Percentiles rank a stretch among this genome's conserved stretches.
Conservation (phyloP, 352 stramenopile species). For the Peronospora destructor region DNA sequence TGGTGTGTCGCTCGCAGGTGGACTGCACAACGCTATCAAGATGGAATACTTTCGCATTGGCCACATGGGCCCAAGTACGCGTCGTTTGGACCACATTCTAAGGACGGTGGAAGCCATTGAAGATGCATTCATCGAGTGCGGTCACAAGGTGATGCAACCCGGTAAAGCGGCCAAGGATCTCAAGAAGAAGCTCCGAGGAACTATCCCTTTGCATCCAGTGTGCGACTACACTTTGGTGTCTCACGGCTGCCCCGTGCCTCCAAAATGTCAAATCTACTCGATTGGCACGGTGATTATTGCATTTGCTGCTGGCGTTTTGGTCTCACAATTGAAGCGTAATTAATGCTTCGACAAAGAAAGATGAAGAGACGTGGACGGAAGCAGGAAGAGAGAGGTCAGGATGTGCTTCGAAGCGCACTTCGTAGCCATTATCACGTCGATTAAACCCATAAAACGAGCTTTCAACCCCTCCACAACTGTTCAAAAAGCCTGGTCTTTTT, state of each 20-base stretch:
- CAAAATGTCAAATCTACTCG: slow-evolving; percentile 65
- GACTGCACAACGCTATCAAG: slow-evolving; percentile 77
- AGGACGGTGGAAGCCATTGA: slow-evolving; percentile 72
- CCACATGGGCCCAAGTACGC: slow-evolving; percentile 76
- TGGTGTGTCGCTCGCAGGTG: slow-evolving; percentile 65
- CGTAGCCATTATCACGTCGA: no score
- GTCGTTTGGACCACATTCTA: slow-evolving; percentile 64
- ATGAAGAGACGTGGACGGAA: not conserved
- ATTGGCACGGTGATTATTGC: slow-evolving; percentile 49
- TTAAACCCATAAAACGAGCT: no score
- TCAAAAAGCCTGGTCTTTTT: not conserved
- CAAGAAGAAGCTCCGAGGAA: slow-evolving; percentile 45
- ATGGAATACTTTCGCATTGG: slow-evolving; percentile 82
- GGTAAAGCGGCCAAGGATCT: slow-evolving; percentile 47
- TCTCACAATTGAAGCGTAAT: slow-evolving; percentile 43
- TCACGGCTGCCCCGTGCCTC: slow-evolving; percentile 58
- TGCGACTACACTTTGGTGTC: slow-evolving; percentile 37
- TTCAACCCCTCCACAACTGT: no score
- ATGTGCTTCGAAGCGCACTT: no score
- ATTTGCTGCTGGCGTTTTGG: slow-evolving; percentile 52
- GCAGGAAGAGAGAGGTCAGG: no score
- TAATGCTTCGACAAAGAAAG: slow-evolving; percentile 18
- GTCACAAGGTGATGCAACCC: slow-evolving; percentile 49
- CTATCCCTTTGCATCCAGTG: slow-evolving; percentile 44
- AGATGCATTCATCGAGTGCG: slow-evolving; percentile 60